Conservation (phyloP, 768 basidiomycete genomes). For the Gloeopeniophorella convolvens region DNA sequence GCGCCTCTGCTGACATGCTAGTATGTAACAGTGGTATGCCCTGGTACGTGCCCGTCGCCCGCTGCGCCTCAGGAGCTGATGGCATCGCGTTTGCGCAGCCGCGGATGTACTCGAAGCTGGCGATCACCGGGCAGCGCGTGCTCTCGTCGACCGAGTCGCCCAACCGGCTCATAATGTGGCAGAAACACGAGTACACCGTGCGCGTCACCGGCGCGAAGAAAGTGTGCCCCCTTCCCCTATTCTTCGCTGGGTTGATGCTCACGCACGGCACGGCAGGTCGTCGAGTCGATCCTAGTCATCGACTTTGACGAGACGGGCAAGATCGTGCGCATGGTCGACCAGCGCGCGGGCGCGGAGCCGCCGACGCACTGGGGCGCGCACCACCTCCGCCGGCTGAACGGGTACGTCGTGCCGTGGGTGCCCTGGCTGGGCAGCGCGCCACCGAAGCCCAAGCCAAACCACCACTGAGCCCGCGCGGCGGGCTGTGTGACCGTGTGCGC, state of each 20-base stretch:
- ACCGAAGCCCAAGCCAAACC: slow-evolving; percentile 25
- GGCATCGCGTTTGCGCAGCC: slow-evolving; percentile 33
- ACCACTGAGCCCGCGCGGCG: not conserved
- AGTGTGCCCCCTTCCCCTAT: slow-evolving; percentile 27
- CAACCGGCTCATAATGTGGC: slow-evolving; percentile 53
- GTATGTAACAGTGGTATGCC: slow-evolving; percentile 44
- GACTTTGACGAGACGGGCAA: slow-evolving; percentile 61
- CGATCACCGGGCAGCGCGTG: slow-evolving; percentile 44
- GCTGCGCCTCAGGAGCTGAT: not conserved
- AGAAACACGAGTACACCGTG: slow-evolving; percentile 56
- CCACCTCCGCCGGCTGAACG: slow-evolving; percentile 44
- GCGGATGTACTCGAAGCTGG: slow-evolving; percentile 46
- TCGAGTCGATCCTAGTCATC: slow-evolving; percentile 55
- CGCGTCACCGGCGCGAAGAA: slow-evolving; percentile 46
- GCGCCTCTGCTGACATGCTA: not conserved
- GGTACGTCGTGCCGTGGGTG: slow-evolving; percentile 42
- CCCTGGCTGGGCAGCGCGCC: slow-evolving; percentile 52
- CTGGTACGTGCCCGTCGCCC: slow-evolving; percentile 33
- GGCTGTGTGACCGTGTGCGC: not conserved
- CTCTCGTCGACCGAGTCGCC: slow-evolving; percentile 54
- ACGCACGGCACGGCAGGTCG: slow-evolving; percentile 32
- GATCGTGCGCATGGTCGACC: slow-evolving; percentile 52
- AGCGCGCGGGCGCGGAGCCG: slow-evolving; percentile 51
- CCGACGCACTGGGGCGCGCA: slow-evolving; percentile 43
- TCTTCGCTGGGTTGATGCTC: not conserved